A percentile compares a stretch with the other conserved stretches of the same genome.
phyloP scores from a whole-genome alignment of 345 rosid species.

The Hibiscus trionum region DNA sequence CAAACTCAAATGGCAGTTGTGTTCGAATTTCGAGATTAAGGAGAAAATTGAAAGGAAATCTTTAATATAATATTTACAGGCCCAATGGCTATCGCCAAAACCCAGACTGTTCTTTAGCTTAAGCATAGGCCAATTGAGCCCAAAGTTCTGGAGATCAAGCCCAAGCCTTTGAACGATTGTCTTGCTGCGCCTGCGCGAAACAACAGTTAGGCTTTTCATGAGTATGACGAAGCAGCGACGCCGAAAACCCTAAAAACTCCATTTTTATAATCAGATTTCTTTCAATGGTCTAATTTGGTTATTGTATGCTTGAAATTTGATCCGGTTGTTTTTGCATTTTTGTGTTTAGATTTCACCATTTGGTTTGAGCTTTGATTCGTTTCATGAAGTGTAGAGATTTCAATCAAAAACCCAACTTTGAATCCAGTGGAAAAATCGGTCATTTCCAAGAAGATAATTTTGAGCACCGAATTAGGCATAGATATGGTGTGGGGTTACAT shows the following conservation, averaged over 20 bases:
- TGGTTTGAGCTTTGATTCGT: background rate
- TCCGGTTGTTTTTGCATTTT: background rate
- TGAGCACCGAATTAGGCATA: constrained; percentile 8
- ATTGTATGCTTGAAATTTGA: background rate
- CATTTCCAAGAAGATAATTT: background rate
- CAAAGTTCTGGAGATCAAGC: background rate
- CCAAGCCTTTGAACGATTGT: background rate
- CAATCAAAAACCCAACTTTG: constrained; percentile 9
- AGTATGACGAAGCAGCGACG: no score
- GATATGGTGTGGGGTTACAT: constrained; percentile 42
- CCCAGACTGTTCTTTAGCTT: background rate
- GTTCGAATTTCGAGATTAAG: background rate
- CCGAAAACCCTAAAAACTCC: constrained; percentile 1
- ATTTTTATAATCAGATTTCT: background rate
- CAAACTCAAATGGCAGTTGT: no score
- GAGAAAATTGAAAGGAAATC: background rate
- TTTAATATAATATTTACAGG: background rate
- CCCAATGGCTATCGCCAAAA: background rate
- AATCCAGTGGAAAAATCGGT: constrained; percentile 5
- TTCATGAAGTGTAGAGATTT: constrained; percentile 26
- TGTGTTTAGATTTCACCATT: background rate
- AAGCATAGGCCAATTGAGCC: background rate
- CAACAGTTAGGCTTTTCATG: background rate
- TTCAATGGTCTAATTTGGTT: background rate
- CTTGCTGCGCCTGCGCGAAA: background rate